Evolutionary conservation across 2,329 filamentous ascomycete species (phyloP).

Genomic region (Talaromyces sp.): DNA sequence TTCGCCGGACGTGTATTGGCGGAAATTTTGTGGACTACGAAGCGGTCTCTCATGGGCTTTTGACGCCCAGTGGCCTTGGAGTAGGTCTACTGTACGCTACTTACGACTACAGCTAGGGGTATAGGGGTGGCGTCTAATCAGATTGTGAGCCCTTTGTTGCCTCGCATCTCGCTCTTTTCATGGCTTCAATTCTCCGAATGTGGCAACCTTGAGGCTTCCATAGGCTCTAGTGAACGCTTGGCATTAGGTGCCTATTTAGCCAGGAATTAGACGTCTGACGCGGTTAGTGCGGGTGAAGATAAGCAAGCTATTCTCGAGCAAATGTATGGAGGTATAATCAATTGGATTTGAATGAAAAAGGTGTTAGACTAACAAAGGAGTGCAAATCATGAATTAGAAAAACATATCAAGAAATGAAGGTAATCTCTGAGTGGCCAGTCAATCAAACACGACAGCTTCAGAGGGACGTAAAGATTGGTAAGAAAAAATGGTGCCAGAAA

Average conservation of each 20-base stretch:
- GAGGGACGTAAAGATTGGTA: slow-evolving; percentile 7
- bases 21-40: slow-evolving; percentile 4
- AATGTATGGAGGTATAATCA: not conserved
- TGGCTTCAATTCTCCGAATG: slow-evolving; percentile 2
- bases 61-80: not conserved
- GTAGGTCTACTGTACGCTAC: not conserved
- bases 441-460: slow-evolving; percentile 5
- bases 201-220: not conserved
- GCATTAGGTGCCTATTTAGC: not conserved
- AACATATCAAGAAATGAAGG: slow-evolving; percentile 14
- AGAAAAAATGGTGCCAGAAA: slow-evolving; percentile 13
- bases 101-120: not conserved
- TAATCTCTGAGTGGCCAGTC: slow-evolving; percentile 2
- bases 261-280: not conserved
- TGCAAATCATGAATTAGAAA: slow-evolving; percentile 7
- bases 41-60: not conserved
- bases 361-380: slow-evolving; percentile 7
- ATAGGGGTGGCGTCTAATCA: slow-evolving; percentile 9
- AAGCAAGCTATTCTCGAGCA: not conserved
- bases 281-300: not conserved
- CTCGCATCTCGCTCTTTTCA: not conserved
- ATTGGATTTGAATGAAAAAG: not conserved
- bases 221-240: not conserved
- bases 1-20: slow-evolving; percentile 4
- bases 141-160: not conserved